Conservation (phyloP, 768 basidiomycete species). For the Pulveroboletus sp. region DNA sequence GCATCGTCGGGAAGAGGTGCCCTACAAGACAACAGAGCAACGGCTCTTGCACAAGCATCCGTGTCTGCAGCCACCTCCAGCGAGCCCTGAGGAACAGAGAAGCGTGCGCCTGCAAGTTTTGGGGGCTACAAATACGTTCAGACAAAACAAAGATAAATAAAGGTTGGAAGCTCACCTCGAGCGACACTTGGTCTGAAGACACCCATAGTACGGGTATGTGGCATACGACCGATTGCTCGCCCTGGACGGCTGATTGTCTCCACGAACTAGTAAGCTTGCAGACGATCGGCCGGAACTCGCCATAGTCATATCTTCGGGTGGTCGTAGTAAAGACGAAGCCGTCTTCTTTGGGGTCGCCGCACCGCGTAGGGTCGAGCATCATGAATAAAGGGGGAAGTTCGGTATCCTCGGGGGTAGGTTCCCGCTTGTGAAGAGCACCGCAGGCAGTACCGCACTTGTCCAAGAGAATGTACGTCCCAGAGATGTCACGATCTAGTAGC, state of each 20-base stretch:
- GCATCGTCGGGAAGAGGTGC: conserved; percentile 70
- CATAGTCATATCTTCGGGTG: conserved; percentile 74
- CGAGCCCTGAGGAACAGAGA: conserved; percentile 55
- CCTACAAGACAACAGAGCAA: conserved; percentile 71
- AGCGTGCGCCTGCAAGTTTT: conserved; percentile 50
- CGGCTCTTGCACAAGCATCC: conserved; percentile 69
- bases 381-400: conserved; percentile 60
- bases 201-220: conserved; percentile 68
- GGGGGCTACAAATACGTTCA: conserved; percentile 43
- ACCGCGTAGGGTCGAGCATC: conserved; percentile 83
- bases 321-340: conserved; percentile 81
- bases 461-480: conserved; percentile 73
- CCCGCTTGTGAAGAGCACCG: conserved; percentile 71
- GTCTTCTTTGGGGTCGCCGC: conserved; percentile 71
- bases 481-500: conserved; percentile 73
- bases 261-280: conserved; percentile 71
- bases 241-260: conserved; percentile 61
- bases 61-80: conserved; percentile 49
- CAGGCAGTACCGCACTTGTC: conserved; percentile 90
- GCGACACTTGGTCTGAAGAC: conserved; percentile 39
- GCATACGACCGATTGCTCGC: conserved; percentile 49
- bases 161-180: conserved; percentile 46
- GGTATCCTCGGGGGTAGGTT: conserved; percentile 38
- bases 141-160: background rate
- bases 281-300: conserved; percentile 73